A percentile compares a stretch with the other conserved stretches of the same genome.
These are phyloP conservation scores for Monilinia fructigena DNA, from an alignment of 2,329 filamentous ascomycete genomes.

Conservation along the genomic window DNA sequence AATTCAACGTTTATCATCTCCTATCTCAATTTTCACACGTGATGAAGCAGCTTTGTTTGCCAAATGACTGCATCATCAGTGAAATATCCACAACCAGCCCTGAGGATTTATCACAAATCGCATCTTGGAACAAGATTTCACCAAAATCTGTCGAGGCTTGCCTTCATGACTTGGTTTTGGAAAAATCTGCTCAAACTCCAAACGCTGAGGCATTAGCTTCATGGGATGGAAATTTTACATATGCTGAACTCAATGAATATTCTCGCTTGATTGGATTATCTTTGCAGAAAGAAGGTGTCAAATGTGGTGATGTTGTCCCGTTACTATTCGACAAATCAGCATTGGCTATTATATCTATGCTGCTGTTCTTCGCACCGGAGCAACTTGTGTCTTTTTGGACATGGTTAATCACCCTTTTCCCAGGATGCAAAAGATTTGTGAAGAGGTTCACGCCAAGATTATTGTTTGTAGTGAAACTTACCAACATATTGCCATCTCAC, in stretches of 20 bases:
- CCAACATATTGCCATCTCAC: background rate
- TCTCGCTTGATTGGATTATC: background rate
- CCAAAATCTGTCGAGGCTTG: background rate
- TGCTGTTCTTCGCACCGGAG: slow-evolving; percentile 33
- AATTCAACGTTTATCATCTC: slow-evolving; percentile 18
- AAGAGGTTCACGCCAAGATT: background rate
- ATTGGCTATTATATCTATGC: slow-evolving; percentile 34
- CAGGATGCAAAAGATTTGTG: background rate
- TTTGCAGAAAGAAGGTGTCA: background rate
- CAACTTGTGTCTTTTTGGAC: background rate
- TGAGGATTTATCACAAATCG: background rate
- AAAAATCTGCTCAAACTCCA: background rate
- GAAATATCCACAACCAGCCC: background rate
- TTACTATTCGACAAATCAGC: slow-evolving; percentile 31
- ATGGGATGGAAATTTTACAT: slow-evolving; percentile 6
- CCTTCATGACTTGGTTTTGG: background rate
- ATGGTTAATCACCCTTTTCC: background rate
- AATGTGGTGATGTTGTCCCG: slow-evolving; percentile 22
- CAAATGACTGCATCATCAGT: background rate
- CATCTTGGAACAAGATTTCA: background rate
- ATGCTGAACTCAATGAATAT: background rate
- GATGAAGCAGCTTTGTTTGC: background rate
- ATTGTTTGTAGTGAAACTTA: background rate
- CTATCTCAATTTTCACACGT: slow-evolving; percentile 20
- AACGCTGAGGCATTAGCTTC: background rate